Conservation (phyloP, 2,329 filamentous ascomycete species). For the Colletotrichum graminicola region DNA sequence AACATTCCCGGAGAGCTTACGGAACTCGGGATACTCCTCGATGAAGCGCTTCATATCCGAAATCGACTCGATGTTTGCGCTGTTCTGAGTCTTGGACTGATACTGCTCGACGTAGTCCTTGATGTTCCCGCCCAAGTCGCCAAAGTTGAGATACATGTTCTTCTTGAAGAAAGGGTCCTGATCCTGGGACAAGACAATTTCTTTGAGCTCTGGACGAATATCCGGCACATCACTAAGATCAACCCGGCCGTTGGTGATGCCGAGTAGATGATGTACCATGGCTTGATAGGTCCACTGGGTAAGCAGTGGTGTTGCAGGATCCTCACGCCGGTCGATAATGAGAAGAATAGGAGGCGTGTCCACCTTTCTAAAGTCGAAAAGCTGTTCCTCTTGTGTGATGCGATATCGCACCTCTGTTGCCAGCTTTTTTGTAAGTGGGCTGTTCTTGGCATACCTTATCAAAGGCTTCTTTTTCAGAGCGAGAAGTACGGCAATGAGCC, state of each 20-base stretch:
- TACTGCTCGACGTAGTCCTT: slow-evolving; percentile 99
- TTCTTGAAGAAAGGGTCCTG: slow-evolving; percentile 99
- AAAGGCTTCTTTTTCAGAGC: slow-evolving; percentile 97
- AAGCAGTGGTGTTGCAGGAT: slow-evolving; percentile 92
- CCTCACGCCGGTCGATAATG: slow-evolving; percentile 90
- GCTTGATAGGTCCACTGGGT: slow-evolving; percentile 99
- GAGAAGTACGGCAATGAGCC: slow-evolving; percentile 84
- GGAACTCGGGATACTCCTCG: slow-evolving; percentile 98
- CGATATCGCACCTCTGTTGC: slow-evolving; percentile 92
- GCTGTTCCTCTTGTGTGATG: slow-evolving; percentile 93
- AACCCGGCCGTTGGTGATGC: slow-evolving; percentile 95
- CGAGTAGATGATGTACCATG: slow-evolving; percentile 98
- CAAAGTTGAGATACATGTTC: slow-evolving; percentile 99
- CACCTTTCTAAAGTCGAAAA: slow-evolving; percentile 95
- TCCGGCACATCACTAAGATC: slow-evolving; percentile 88
- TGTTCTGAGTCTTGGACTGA: slow-evolving; percentile 96
- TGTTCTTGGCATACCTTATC: slow-evolving; percentile 93
- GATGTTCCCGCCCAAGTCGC: slow-evolving; percentile 93
- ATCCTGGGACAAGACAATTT: slow-evolving; percentile 95
- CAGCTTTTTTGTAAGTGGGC: slow-evolving; percentile 89
- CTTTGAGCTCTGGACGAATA: slow-evolving; percentile 86
- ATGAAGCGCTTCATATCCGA: slow-evolving; percentile 99
- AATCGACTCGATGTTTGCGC: slow-evolving; percentile 95
- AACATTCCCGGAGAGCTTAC: slow-evolving; percentile 96
- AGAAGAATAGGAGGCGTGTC: slow-evolving; percentile 95